Conservation (phyloP, 2,329 filamentous ascomycete genomes). For the Ophiostoma novo-ulmi region DNA sequence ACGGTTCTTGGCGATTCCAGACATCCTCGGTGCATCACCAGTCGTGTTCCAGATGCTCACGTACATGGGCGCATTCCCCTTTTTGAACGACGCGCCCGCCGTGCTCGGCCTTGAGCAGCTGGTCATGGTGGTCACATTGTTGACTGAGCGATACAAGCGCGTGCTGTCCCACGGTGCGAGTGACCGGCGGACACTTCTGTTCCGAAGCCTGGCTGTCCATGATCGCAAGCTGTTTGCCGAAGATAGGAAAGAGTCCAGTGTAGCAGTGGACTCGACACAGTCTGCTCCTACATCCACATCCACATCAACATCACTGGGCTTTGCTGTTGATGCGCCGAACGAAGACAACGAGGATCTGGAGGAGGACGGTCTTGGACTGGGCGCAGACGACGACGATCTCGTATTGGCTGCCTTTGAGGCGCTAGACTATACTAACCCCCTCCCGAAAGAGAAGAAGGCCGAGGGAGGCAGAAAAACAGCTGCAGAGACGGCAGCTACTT, state of each 20-base stretch:
- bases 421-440: constrained; percentile 54
- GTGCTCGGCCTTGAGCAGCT: constrained; percentile 65
- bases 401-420: constrained; percentile 64
- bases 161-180: constrained; percentile 55
- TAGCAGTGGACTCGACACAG: constrained; percentile 22
- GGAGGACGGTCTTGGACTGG: constrained; percentile 32
- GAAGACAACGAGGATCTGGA: constrained; percentile 41
- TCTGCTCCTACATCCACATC: neutral
- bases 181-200: constrained; percentile 60
- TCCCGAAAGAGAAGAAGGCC: neutral
- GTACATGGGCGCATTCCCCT: constrained; percentile 68
- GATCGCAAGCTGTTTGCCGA: constrained; percentile 50
- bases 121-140: constrained; percentile 66
- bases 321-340: constrained; percentile 43
- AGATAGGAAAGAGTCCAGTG: constrained; percentile 21
- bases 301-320: constrained; percentile 35
- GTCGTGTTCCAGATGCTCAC: constrained; percentile 68
- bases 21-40: constrained; percentile 60
- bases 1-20: constrained; percentile 68
- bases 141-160: constrained; percentile 63
- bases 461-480: constrained; percentile 48
- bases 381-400: constrained; percentile 47
- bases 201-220: constrained; percentile 66
- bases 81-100: constrained; percentile 63
- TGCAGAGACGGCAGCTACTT: constrained; percentile 36